phyloP scores from a whole-genome alignment of 2,329 filamentous ascomycete genomes.

The Pochonia chlamydosporia region DNA sequence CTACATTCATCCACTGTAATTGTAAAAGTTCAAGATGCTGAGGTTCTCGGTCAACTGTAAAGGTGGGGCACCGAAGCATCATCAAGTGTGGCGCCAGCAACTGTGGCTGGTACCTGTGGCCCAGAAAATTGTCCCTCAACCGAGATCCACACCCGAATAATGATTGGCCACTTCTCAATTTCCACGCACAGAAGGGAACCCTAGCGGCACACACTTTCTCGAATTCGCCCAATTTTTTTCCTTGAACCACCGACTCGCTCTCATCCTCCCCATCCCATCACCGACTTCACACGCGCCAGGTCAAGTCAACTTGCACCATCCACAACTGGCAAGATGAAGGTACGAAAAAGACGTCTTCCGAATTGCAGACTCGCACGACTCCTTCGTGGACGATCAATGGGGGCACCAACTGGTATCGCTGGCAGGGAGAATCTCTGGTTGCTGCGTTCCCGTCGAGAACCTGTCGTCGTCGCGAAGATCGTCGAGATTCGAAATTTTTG shows the following conservation, averaged over 20 bases:
- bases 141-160: background rate
- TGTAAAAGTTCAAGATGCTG: too few species aligned
- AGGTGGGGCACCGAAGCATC: too few species aligned
- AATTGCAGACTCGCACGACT: too few species aligned
- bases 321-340: conserved; percentile 44
- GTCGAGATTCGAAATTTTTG: background rate
- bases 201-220: conserved; percentile 38
- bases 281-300: conserved; percentile 32
- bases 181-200: conserved; percentile 22
- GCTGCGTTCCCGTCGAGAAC: background rate
- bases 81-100: conserved; percentile 5
- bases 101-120: conserved; percentile 6
- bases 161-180: conserved; percentile 25
- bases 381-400: background rate
- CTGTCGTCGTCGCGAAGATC: background rate
- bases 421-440: background rate
- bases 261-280: conserved; percentile 18
- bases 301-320: conserved; percentile 40
- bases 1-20: too few species aligned
- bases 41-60: too few species aligned
- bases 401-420: too few species aligned
- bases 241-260: conserved; percentile 7
- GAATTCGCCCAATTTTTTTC: conserved; percentile 30
- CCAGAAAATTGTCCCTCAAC: background rate
- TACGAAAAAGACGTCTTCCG: conserved; percentile 21